Evolutionary conservation across 225 moss, liverwort and hornwort species (phyloP).

Genomic region (Asterella californica): DNA sequence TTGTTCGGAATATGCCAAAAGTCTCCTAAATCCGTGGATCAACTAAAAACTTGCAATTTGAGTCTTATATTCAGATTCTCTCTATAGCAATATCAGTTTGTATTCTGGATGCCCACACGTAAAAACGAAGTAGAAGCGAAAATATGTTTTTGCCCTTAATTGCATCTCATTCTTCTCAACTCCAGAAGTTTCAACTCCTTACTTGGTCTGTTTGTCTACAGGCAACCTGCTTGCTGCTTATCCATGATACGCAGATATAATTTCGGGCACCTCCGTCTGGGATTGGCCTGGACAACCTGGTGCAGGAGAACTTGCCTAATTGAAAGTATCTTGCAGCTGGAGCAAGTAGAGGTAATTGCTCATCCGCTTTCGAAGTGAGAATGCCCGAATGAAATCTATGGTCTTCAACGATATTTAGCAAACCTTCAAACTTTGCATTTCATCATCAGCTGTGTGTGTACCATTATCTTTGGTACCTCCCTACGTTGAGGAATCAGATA

Average conservation of each 20-base stretch:
- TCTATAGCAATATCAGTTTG: neutral
- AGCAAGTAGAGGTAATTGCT: slow-evolving; percentile 43
- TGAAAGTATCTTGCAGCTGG: slow-evolving; percentile 56
- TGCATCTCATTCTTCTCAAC: neutral
- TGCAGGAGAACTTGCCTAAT: slow-evolving; percentile 41
- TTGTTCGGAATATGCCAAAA: too few relatives aligned
- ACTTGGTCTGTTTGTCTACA: slow-evolving; percentile 21
- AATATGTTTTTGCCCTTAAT: neutral
- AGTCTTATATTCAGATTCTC: too few relatives aligned
- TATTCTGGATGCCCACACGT: neutral
- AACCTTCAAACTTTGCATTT: neutral
- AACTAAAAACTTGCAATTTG: too few relatives aligned
- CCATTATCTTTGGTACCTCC: neutral
- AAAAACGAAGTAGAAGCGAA: neutral
- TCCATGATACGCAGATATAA: slow-evolving; percentile 45
- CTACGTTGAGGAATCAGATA: neutral
- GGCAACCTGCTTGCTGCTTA: slow-evolving; percentile 57
- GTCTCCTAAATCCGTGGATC: too few relatives aligned
- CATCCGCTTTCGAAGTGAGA: neutral
- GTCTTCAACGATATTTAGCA: too few relatives aligned
- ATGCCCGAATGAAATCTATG: neutral
- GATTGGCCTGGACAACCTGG: slow-evolving; percentile 29
- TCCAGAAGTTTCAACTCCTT: neutral
- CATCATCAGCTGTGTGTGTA: neutral
- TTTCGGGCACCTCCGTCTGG: slow-evolving; percentile 61